A percentile compares a stretch with the other conserved stretches of the same genome.
Conservation (phyloP, 495 filamentous ascomycete species). For the Penicillium robsamsonii region DNA sequence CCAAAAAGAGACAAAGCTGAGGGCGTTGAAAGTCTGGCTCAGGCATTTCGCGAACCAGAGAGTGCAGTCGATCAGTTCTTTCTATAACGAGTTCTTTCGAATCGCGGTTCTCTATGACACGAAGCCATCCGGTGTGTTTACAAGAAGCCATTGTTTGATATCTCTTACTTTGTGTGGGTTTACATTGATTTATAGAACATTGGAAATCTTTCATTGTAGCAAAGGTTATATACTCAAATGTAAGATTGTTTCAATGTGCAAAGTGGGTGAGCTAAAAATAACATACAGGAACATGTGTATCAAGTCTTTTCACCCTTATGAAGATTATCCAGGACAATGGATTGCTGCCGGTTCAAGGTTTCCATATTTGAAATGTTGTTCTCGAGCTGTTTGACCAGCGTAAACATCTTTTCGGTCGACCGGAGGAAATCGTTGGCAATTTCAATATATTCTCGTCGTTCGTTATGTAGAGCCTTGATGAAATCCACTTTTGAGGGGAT, state of each 20-base stretch:
- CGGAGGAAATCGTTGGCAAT: not conserved
- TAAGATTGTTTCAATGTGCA: conserved; percentile 1
- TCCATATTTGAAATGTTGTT: not conserved
- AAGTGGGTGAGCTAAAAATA: not conserved
- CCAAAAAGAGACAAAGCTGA: conserved; percentile 25
- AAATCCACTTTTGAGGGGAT: not conserved
- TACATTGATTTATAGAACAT: not conserved
- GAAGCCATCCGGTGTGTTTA: conserved; percentile 21
- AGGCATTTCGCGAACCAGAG: conserved; percentile 22
- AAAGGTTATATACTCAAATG: not conserved
- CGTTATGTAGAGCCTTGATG: not conserved
- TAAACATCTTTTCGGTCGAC: not conserved
- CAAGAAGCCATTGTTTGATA: conserved; percentile 14
- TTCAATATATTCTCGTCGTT: conserved; percentile 3
- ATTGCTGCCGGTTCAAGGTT: not conserved
- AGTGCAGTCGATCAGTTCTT: conserved; percentile 18
- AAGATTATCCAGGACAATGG: not conserved
- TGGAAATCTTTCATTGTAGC: conserved; percentile 1
- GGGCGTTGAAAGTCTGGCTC: conserved; percentile 20
- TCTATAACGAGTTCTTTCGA: conserved; percentile 18
- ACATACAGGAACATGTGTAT: not conserved
- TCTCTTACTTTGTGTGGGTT: not conserved
- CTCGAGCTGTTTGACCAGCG: not conserved
- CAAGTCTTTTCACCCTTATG: not conserved
- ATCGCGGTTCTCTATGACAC: conserved; percentile 12